Evolutionary conservation across 129 eudicot genomes (phyloP).

Genomic region (Cynara cardunculus): DNA sequence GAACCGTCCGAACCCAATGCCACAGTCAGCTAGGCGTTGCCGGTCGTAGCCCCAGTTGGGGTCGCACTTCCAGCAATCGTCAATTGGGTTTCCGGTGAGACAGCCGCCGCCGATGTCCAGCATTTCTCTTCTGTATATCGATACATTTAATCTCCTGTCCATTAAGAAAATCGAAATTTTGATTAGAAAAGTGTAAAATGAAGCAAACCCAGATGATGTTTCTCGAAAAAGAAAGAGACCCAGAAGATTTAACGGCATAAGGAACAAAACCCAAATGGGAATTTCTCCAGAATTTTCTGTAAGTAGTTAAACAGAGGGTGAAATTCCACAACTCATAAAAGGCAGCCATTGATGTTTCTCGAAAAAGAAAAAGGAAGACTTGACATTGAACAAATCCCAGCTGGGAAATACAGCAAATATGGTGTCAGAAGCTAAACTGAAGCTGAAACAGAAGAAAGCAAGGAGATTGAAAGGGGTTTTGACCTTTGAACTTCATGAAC

Average conservation of each 20-base stretch:
- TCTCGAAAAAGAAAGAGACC: conserved; percentile 9
- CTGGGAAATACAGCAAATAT: conserved; percentile 17
- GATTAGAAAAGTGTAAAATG: background rate
- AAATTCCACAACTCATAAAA: background rate
- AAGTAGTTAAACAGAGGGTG: background rate
- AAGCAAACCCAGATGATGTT: conserved; percentile 10
- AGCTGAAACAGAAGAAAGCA: conserved; percentile 6
- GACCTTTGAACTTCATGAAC: conserved; percentile 48
- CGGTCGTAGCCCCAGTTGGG: conserved; percentile 51
- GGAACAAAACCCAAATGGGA: conserved; percentile 25
- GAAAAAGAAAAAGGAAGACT: background rate
- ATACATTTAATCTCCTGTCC: conserved; percentile 54
- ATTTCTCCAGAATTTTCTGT: background rate
- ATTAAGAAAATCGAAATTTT: background rate
- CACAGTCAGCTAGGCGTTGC: conserved; percentile 55
- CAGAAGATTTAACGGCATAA: conserved; percentile 13
- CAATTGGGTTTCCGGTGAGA: conserved; percentile 66
- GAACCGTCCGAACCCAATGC: conserved; percentile 54
- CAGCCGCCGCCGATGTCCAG: conserved; percentile 31
- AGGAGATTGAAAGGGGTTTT: background rate
- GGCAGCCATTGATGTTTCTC: background rate
- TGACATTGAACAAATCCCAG: conserved; percentile 21
- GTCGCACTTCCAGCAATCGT: conserved; percentile 76
- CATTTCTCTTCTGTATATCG: conserved; percentile 55
- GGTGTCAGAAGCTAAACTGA: conserved; percentile 11